Base-by-base conservation (phyloP, 768 basidiomycete genomes). In the Coprinopsis cinerea region DNA sequence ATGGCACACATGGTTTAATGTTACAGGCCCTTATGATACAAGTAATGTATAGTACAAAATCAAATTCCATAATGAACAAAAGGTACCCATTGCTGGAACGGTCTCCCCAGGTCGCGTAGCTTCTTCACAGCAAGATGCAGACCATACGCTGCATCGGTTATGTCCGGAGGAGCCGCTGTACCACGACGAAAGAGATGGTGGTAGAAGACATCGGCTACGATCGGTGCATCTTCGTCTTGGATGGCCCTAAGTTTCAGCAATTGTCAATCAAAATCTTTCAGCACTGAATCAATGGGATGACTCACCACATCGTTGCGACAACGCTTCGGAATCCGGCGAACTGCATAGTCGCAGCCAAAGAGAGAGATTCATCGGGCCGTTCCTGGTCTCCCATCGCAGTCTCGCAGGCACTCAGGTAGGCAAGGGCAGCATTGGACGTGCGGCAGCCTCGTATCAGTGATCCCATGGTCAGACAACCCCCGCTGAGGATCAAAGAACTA, bases 261-360 rank as follows among this genome's bases (percentile, higher is more conserved):
- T 43, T 18, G 17, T 43, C 13, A 43, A 22, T 22, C n/a, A 34
- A 34, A 9, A 34, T 34, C 30, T 9, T n/a, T n/a, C n/a, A 34
- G n/a, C 30, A 9, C 30, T n/a, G n/a, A 34, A 34, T 9, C 30
- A 9, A 34, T 9, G n/a, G 30, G 9, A 9, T 34, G 5, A 18
- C 17, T 4, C 41, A 64, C 73, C 74, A 75, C 69, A 75, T 68
- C 24, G 74, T 74, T 4, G 58, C 72, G 18, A 75, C 55, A 2
- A 72, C 69, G 15, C 57, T 50, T 1, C 54, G 44, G 40, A 53
- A 64, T 18, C 63, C 64, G 25, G 61, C 58, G n/a, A n/a, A n/a
- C n/a, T n/a, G n/a, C n/a, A n/a, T n/a, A n/a, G n/a, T n/a, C n/a
- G n/a, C n/a, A n/a, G n/a, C n/a, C n/a, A n/a, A n/a, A n/a, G n/a